These are phyloP conservation scores for Pleurotus tuber-regium DNA, from an alignment of 768 basidiomycete species.

Conservation along the genomic window DNA sequence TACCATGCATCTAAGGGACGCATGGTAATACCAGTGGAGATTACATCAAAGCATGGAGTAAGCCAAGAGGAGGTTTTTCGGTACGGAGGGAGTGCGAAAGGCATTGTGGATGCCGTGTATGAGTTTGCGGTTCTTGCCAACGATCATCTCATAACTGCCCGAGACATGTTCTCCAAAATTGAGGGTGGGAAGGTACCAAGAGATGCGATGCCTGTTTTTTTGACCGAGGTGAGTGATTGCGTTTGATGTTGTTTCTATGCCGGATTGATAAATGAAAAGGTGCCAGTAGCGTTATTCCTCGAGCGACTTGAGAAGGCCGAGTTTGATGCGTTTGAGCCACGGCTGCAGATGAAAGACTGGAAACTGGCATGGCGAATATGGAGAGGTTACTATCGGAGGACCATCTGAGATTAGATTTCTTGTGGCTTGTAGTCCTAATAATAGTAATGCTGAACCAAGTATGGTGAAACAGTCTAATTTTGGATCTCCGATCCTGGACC, in stretches of 20 bases:
- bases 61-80: conserved; percentile 79
- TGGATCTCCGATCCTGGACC: conserved; percentile 10
- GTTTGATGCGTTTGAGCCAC: conserved; percentile 70
- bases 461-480: conserved; percentile 2
- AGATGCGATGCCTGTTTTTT: conserved; percentile 68
- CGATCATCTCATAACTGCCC: conserved; percentile 75
- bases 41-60: conserved; percentile 75
- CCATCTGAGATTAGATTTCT: conserved; percentile 25
- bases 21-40: conserved; percentile 78
- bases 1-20: conserved; percentile 71
- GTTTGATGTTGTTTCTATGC: conserved; percentile 13
- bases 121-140: conserved; percentile 81
- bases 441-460: background rate
- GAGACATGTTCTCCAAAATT: conserved; percentile 57
- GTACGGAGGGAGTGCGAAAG: conserved; percentile 49
- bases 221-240: conserved; percentile 57
- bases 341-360: conserved; percentile 69
- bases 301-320: conserved; percentile 61
- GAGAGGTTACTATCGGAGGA: conserved; percentile 38
- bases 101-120: conserved; percentile 75
- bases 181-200: conserved; percentile 49
- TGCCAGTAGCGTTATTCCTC: conserved; percentile 67
- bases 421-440: background rate
- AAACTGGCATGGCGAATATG: conserved; percentile 72
- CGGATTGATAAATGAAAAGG: conserved; percentile 34